phyloP scores from a whole-genome alignment of 1,284 basidiomycete genomes.

The Cutaneotrichosporon arboriforme region DNA sequence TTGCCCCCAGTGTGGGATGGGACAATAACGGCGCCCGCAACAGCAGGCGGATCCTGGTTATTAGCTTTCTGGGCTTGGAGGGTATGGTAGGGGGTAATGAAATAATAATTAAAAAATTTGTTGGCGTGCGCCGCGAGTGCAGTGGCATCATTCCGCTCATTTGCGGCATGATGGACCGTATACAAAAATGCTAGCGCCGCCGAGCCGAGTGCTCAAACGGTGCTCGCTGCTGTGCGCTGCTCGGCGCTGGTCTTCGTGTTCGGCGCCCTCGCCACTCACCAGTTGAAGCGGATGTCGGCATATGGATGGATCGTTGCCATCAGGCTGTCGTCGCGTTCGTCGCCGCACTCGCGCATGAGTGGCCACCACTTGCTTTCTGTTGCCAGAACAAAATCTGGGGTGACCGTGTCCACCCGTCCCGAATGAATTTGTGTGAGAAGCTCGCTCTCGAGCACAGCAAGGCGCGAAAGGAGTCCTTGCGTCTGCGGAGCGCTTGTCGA shows the following conservation, averaged over 20 bases:
- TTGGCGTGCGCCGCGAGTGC: neutral
- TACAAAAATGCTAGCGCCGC: neutral
- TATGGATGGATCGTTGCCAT: constrained; percentile 17
- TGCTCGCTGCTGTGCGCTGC: no score
- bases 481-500: constrained; percentile 17
- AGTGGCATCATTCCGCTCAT: neutral
- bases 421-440: constrained; percentile 23
- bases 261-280: constrained; percentile 13
- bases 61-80: no score
- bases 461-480: constrained; percentile 16
- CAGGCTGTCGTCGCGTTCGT: constrained; percentile 12
- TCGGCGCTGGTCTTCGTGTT: neutral
- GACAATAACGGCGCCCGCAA: constrained; percentile 19
- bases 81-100: neutral
- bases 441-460: constrained; percentile 18
- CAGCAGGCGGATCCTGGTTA: constrained; percentile 28
- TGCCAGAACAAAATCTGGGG: constrained; percentile 21
- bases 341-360: constrained; percentile 14
- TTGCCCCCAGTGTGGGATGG: constrained; percentile 18
- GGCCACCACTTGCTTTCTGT: constrained; percentile 21
- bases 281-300: constrained; percentile 25
- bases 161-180: no score
- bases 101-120: neutral
- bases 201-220: neutral
- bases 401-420: constrained; percentile 22